Conservation (phyloP, 306 rosid species). For the Fragaria iinumae region DNA sequence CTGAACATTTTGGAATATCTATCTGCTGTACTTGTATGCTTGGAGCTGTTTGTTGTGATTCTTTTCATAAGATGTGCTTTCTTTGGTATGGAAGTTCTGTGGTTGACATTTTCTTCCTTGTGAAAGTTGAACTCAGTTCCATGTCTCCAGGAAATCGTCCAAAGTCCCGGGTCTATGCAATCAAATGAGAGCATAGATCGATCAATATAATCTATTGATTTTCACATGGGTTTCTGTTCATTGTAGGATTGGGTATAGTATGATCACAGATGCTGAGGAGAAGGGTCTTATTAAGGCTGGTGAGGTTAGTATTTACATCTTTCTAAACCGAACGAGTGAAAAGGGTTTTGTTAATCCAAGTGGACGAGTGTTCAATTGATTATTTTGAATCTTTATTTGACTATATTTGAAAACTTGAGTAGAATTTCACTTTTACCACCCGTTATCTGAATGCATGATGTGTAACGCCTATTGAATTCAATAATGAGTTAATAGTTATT, state of each 20-base stretch:
- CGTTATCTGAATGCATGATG: background rate
- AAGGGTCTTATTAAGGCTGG: conserved; percentile 70
- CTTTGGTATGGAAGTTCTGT: conserved; percentile 1
- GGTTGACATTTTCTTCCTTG: background rate
- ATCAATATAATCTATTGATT: background rate
- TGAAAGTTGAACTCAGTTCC: background rate
- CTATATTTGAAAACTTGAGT: background rate
- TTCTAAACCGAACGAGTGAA: conserved; percentile 2
- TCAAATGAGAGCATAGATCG: conserved; percentile 5
- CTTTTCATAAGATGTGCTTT: background rate
- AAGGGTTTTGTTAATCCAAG: background rate
- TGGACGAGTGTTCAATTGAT: background rate
- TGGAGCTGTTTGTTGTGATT: background rate
- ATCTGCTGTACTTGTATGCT: background rate
- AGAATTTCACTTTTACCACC: background rate
- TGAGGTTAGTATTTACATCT: conserved; percentile 48
- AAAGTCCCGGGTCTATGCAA: conserved; percentile 1
- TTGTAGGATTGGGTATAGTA: conserved; percentile 72
- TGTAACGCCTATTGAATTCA: background rate
- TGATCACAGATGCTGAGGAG: conserved; percentile 80
- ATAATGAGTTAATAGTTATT: too few relatives aligned
- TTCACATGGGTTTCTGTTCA: conserved; percentile 12
- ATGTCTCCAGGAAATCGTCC: background rate
- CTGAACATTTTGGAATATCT: conserved; percentile 15
- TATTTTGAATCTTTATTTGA: background rate